phyloP scores from a whole-genome alignment of 2,329 filamentous ascomycete genomes.

The Neoarthrinium moseri region DNA sequence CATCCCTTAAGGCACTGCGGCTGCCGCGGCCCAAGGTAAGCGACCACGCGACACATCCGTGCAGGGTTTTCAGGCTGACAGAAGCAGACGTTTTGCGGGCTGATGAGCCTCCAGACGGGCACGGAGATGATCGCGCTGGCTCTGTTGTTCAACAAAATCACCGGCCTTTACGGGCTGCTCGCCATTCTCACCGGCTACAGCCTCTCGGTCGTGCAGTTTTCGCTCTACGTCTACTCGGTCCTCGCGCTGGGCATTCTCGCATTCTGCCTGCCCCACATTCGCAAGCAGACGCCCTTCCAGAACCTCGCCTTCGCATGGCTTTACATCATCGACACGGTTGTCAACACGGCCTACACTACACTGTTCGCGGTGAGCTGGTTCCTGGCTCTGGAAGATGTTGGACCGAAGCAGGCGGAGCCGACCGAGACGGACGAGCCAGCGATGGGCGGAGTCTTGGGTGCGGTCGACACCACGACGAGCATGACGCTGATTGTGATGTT shows the following conservation, averaged over 20 bases:
- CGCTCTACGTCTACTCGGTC: slow-evolving; percentile 89
- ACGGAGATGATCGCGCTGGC: slow-evolving; percentile 81
- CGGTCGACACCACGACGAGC: slow-evolving; percentile 68
- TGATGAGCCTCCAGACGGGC: slow-evolving; percentile 83
- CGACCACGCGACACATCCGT: slow-evolving; percentile 1
- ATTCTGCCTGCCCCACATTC: slow-evolving; percentile 76
- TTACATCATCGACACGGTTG: slow-evolving; percentile 76
- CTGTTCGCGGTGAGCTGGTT: slow-evolving; percentile 87
- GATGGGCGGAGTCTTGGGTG: slow-evolving; percentile 17
- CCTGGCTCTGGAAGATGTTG: slow-evolving; percentile 55
- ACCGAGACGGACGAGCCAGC: slow-evolving; percentile 15
- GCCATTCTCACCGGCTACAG: slow-evolving; percentile 84
- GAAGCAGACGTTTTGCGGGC: slow-evolving; percentile 74
- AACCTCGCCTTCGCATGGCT: slow-evolving; percentile 81
- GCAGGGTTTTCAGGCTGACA: slow-evolving; percentile 10
- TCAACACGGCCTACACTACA: slow-evolving; percentile 80
- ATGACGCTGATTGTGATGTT: slow-evolving; percentile 73
- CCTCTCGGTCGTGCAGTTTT: slow-evolving; percentile 79
- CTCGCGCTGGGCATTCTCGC: slow-evolving; percentile 65
- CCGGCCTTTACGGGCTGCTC: slow-evolving; percentile 85
- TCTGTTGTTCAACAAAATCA: slow-evolving; percentile 88
- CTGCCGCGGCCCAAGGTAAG: slow-evolving; percentile 12
- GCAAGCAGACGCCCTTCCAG: slow-evolving; percentile 74
- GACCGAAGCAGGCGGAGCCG: slow-evolving; percentile 26
- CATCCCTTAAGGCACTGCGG: slow-evolving; percentile 7